phyloP scores from a whole-genome alignment of 306 rosid genomes.

The Sphenostylis stenocarpa region DNA sequence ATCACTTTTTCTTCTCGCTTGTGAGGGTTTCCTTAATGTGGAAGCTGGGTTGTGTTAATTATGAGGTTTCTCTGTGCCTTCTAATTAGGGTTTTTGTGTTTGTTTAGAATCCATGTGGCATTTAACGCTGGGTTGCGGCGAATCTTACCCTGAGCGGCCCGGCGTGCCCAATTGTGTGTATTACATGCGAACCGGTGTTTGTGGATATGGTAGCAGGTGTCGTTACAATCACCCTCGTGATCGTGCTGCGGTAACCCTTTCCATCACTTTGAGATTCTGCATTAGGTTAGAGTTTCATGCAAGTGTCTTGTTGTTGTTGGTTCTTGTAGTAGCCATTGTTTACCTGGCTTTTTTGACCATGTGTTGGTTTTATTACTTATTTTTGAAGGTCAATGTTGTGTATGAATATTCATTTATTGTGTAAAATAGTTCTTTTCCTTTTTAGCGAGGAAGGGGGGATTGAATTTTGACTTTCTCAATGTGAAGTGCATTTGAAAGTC shows the following conservation, averaged over 20 bases:
- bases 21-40: slow-evolving; percentile 54
- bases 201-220: slow-evolving; percentile 85
- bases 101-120: slow-evolving; percentile 81
- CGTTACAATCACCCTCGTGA: slow-evolving; percentile 89
- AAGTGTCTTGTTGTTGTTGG: slow-evolving; percentile 12
- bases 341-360: not conserved
- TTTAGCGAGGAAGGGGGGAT: not conserved
- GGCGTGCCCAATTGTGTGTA: slow-evolving; percentile 78
- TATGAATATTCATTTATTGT: not conserved
- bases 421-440: not conserved
- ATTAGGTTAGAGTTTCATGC: slow-evolving; percentile 26
- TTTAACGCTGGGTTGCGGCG: slow-evolving; percentile 53
- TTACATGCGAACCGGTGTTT: slow-evolving; percentile 84
- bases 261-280: slow-evolving; percentile 21
- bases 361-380: not conserved
- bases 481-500: not conserved
- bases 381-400: not conserved
- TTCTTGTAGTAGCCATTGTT: not conserved
- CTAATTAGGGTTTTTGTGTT: slow-evolving; percentile 38
- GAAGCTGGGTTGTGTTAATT: not conserved
- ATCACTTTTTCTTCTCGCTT: not conserved
- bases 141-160: slow-evolving; percentile 80
- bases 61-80: slow-evolving; percentile 21
- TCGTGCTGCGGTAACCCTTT: slow-evolving; percentile 72
- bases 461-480: not conserved